Percentiles rank a stretch among this genome's conserved stretches.
These are phyloP conservation scores for Nakaseomyces uthaithaninus DNA, from an alignment of 1,139 yeast species.

Conservation along the genomic window DNA sequence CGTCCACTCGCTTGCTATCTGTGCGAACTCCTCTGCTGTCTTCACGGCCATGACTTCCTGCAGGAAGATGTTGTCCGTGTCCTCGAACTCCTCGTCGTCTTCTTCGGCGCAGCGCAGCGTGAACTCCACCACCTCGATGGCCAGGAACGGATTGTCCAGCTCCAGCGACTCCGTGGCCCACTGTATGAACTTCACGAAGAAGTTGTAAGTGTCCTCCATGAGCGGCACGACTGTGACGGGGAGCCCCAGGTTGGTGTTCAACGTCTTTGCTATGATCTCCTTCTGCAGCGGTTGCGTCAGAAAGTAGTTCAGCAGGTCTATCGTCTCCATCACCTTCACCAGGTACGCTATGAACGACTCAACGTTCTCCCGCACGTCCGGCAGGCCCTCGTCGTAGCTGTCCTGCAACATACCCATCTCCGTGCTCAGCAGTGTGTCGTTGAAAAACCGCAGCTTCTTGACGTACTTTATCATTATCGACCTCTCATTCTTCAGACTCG, in stretches of 20 bases:
- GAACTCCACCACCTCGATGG: conserved; percentile 28
- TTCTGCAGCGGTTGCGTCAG: conserved; percentile 29
- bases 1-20: conserved; percentile 23
- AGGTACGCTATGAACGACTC: conserved; percentile 22
- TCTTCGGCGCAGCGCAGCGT: conserved; percentile 30
- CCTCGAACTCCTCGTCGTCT: conserved; percentile 24
- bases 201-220: conserved; percentile 28
- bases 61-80: conserved; percentile 28
- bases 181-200: conserved; percentile 31
- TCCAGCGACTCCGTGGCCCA: conserved; percentile 30
- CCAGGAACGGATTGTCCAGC: conserved; percentile 17
- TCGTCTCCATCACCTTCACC: conserved; percentile 24
- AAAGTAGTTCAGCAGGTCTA: conserved; percentile 29
- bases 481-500: conserved; percentile 29
- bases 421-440: conserved; percentile 20
- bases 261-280: conserved; percentile 31
- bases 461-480: conserved; percentile 31
- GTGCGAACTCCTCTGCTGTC: conserved; percentile 21
- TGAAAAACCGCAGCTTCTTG: conserved; percentile 30
- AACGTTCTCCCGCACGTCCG: conserved; percentile 12
- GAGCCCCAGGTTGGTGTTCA: conserved; percentile 25
- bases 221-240: conserved; percentile 20
- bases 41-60: conserved; percentile 28
- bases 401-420: conserved; percentile 10
- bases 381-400: neutral